Percentiles rank a stretch among this genome's conserved stretches.
Conservation (phyloP, 768 basidiomycete species). For the Trametopsis cervina region DNA sequence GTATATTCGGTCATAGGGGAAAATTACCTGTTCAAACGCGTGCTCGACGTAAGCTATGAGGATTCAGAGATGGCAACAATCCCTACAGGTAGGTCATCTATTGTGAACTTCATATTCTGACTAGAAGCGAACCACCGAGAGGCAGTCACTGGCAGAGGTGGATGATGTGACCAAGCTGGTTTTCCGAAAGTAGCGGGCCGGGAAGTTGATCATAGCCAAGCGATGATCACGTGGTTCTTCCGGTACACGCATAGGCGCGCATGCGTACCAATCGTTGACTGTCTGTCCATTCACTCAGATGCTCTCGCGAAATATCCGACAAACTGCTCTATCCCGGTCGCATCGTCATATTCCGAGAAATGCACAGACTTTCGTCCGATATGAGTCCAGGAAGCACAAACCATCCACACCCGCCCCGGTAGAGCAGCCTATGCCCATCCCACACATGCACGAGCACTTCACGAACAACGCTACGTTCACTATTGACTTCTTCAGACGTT, state of each 20-base stretch:
- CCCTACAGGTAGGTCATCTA: slow-evolving; percentile 39
- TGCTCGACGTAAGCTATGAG: slow-evolving; percentile 1
- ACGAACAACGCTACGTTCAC: slow-evolving; percentile 31
- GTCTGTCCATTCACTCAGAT: too few species aligned
- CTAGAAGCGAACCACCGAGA: too few species aligned
- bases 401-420: slow-evolving; percentile 7
- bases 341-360: neutral
- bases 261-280: too few species aligned
- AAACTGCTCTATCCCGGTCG: slow-evolving; percentile 8
- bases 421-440: neutral
- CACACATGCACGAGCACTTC: slow-evolving; percentile 25
- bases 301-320: slow-evolving; percentile 17
- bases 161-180: too few species aligned
- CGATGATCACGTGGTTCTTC: too few species aligned
- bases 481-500: slow-evolving; percentile 37
- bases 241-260: too few species aligned
- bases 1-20: slow-evolving; percentile 93
- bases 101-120: slow-evolving; percentile 27
- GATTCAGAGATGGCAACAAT: slow-evolving; percentile 12
- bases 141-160: too few species aligned
- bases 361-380: neutral
- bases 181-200: too few species aligned
- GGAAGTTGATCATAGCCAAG: too few species aligned
- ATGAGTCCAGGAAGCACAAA: slow-evolving; percentile 6
- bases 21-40: slow-evolving; percentile 49